phyloP scores from a whole-genome alignment of 2,329 filamentous ascomycete genomes.

The Beauveria scarabaeidicola region DNA sequence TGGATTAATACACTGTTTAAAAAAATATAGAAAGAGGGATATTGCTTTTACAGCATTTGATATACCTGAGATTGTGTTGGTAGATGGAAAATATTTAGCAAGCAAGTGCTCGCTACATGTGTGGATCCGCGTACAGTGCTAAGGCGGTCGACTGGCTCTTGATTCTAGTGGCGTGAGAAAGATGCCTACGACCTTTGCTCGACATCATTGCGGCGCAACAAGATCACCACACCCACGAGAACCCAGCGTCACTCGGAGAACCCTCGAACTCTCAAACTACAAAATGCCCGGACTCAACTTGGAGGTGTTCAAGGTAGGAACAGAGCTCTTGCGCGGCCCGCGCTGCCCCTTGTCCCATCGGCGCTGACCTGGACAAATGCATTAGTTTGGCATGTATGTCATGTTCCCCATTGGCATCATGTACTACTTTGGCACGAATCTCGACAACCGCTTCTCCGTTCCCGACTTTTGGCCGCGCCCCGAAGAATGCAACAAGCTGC shows the following conservation, averaged over 20 bases:
- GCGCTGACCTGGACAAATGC: background rate
- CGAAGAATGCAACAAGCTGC: slow-evolving; percentile 67
- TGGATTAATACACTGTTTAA: background rate
- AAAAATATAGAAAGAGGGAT: background rate
- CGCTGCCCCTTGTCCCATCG: background rate
- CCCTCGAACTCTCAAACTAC: background rate
- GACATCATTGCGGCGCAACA: background rate
- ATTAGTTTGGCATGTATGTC: slow-evolving; percentile 94
- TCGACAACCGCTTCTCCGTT: slow-evolving; percentile 83
- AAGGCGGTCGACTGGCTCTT: background rate
- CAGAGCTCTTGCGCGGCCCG: background rate
- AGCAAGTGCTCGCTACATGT: background rate
- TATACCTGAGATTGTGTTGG: background rate
- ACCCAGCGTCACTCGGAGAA: background rate
- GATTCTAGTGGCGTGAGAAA: slow-evolving; percentile 5
- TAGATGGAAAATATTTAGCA: background rate
- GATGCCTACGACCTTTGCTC: background rate
- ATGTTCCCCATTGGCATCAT: slow-evolving; percentile 98
- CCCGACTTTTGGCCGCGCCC: slow-evolving; percentile 89
- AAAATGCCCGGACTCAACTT: slow-evolving; percentile 78
- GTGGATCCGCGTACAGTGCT: background rate
- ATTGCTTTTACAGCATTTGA: background rate
- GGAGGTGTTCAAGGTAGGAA: slow-evolving; percentile 81
- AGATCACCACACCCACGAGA: background rate
- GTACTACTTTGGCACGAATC: slow-evolving; percentile 99